These are phyloP conservation scores for Penicillium verrucosum DNA, from an alignment of 2,329 filamentous ascomycete species.

Conservation along the genomic window DNA sequence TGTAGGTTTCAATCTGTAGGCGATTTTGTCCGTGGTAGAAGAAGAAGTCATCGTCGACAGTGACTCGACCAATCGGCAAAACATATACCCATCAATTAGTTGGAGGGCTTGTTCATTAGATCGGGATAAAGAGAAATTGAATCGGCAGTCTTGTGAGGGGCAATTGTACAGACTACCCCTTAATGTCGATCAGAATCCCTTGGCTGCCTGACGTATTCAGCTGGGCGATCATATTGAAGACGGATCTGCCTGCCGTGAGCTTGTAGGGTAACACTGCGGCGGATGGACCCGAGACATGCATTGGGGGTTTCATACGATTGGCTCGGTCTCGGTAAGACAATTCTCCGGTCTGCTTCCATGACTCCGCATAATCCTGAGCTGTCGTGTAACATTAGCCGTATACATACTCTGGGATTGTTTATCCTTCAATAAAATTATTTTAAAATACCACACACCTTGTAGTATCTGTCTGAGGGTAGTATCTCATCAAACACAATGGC, in stretches of 20 bases:
- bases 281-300: background rate
- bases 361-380: background rate
- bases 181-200: background rate
- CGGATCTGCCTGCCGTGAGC: background rate
- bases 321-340: background rate
- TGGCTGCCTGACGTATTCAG: background rate
- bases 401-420: background rate
- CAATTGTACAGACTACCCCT: background rate
- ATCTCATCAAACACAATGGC: background rate
- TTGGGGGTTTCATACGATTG: background rate
- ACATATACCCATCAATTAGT: background rate
- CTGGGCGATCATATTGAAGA: background rate
- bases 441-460: fast-evolving
- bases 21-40: too few species aligned
- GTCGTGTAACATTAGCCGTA: background rate
- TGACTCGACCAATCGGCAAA: too few species aligned
- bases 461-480: background rate
- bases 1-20: too few species aligned
- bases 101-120: background rate
- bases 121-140: background rate
- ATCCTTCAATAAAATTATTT: too few species aligned
- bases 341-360: background rate
- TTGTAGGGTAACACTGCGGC: background rate
- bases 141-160: background rate
- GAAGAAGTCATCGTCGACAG: too few species aligned